Evolutionary conservation across 768 basidiomycete genomes (phyloP), one percentile per base, ranked within the genome.

Genomic region (Astraeus odoratus): DNA sequence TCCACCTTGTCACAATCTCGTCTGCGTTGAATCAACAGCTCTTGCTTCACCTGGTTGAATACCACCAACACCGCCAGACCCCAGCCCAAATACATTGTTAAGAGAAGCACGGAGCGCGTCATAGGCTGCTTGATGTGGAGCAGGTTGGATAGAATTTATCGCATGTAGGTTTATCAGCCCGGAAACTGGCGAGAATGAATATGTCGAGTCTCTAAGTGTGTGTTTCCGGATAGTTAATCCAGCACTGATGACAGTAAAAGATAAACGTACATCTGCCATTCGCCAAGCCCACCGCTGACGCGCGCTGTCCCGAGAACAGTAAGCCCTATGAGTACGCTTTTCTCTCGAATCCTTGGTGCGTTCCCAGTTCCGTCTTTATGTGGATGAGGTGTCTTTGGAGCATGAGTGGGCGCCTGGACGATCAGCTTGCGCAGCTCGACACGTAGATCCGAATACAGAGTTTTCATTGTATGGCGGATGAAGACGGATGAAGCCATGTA

Each of bases 91-190:
- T 13, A 54, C 31, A 5, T 44, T 53, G 30, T 44, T 50, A 9
- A 72, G 48, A 15, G 62, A 61, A 8, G 57, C 52, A 15, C 74
- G 67, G 1, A 87, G 66, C 2, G 80, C 74, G 44, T 83, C 78
- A 55, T 81, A 86, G 2, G 81, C 81, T 0, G 80, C 74, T 39
- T 78, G 70, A 55, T 86, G 83, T 3, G 87, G 87, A 1, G 81
- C 80, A 0, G 87, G 87, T 36, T 80, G 75, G 38, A 90, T 88
- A n/a, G 81, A 81, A 57, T 89, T 76, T 39, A 91, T 68, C 38
- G 68, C 68, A 56, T 91, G 87, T 39, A 69, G 53, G 39, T 77
- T 63, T 44, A 91, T 79, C 33, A 80, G 71, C 5, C 83, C 87
- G 0, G 76, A 75, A 19, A 64, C 42, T 0, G 84, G 82, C 2